Evolutionary conservation across 2,329 filamentous ascomycete genomes (phyloP), one percentile per base, ranked within the genome.

Genomic region (Penicillium sp.): DNA sequence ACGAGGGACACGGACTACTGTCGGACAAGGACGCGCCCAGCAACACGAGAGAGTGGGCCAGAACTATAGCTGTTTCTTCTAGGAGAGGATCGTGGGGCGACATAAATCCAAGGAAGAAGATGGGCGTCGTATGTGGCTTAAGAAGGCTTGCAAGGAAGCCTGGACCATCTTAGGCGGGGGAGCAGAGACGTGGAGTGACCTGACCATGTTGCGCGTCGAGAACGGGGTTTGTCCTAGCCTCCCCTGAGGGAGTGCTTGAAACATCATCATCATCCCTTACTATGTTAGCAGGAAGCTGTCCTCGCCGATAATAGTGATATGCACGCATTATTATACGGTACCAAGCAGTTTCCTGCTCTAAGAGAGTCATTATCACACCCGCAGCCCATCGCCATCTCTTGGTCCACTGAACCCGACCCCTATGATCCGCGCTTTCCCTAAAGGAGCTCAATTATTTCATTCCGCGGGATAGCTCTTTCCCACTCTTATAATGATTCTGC

Each of bases 361-460:
- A 53, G 33, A 69, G 67, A 41, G 60, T 80, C 9, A 76, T 66
- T 0, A 53, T 80, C 6, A 78, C 77, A 5, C 72, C 70, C 3
- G 72, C 73, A 2, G 64, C 74, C 0, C 76, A 79, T 56, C 73
- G 73, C 0, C 57, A 64, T 37, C 57, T 71, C 0, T 68, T 71
- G n/a, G 48, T 0, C 77, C 76, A 0, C 52, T 69, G 0, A 77
- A 78, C 49, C 57, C 71, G 26, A 78, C 76, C 0, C 77, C 77
- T 0, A 75, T 75, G 61, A 74, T 77, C 26, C 74, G 75, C 4
- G 65, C 69, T 1, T 70, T 79, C 10, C 74, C 75, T 0, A 33
- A 55, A 1, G 71, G 73, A 3, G 22, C 76, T 79, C 33, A 72
- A 71, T 25, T 77, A 78, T 55, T 70, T 71, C 1, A 59, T 74